Evolutionary conservation across 2,329 filamentous ascomycete species (phyloP), one percentile per base, ranked within the genome.

Genomic region (Byssothecium circinans): DNA sequence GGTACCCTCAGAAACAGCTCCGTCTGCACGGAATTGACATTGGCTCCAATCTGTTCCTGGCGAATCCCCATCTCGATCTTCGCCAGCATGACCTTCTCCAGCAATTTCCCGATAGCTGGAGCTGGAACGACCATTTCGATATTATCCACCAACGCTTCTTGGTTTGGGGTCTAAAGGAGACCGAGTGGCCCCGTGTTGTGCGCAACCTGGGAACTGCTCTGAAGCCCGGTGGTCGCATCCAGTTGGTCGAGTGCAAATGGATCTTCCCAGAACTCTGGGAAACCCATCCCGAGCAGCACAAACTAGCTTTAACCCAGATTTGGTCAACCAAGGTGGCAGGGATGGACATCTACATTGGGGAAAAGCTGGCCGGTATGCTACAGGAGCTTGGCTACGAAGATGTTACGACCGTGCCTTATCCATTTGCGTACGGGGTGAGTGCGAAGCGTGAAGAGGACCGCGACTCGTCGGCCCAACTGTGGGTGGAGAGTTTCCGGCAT

Each of bases 231-330:
- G 41, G 41, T 7, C 18, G 29, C 7, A 23, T 43, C 14, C 29
- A 43, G 30, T 35, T 43, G 29, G 41, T 43, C 14, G 41, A 43
- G 23, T n/a, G 29, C 29, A 17, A 43, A 35, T 43, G 41, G 41
- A 25, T 43, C 15, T 35, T 34, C 32, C 30, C 41, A 15, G 18
- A 34, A 18, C 30, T 35, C 17, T 20, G 18, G 18, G 36, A 39
- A 11, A 39, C 18, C 14, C 18, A 22, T 11, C 23, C 41, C 8
- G 18, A 35, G 41, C 41, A 43, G 41, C n/a, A 29, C 18, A 43
- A 43, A 25, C 32, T 43, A 15, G 36, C 36, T 8, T 23, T 22
- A 19, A 23, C 20, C 20, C 41, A 43, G 29, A 35, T 18, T 3
- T 43, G 41, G 41, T 30, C 23, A 12, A 35, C 29, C 18, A 14